These are phyloP conservation scores for Mycena polygramma DNA, from an alignment of 768 basidiomycete species.

Conservation along the genomic window DNA sequence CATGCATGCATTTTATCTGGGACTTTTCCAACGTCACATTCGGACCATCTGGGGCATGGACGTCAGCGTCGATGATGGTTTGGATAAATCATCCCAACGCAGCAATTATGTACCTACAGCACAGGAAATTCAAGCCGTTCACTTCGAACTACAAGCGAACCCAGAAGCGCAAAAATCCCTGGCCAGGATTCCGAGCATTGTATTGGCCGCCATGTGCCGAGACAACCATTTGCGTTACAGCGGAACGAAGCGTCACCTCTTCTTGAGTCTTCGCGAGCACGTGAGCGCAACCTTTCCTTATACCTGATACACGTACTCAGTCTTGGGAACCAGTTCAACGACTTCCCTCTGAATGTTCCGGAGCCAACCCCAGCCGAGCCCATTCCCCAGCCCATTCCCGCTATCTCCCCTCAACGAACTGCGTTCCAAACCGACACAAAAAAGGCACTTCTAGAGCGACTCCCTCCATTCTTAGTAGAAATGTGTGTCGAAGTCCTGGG, in stretches of 20 bases:
- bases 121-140: slow-evolving; percentile 16
- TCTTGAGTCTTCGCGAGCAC: slow-evolving; percentile 15
- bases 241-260: slow-evolving; percentile 15
- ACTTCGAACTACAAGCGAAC: slow-evolving; percentile 9
- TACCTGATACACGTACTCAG: neutral
- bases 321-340: neutral
- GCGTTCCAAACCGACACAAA: slow-evolving; percentile 9
- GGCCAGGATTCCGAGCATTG: neutral
- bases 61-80: slow-evolving; percentile 37
- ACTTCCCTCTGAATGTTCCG: neutral
- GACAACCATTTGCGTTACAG: slow-evolving; percentile 16
- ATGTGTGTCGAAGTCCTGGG: slow-evolving; percentile 8
- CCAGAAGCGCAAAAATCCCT: neutral
- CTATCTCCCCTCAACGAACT: neutral
- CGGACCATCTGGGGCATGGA: slow-evolving; percentile 43
- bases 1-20: slow-evolving; percentile 48
- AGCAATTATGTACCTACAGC: slow-evolving; percentile 2
- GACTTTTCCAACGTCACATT: slow-evolving; percentile 35
- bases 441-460: neutral
- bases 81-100: slow-evolving; percentile 29
- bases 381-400: neutral
- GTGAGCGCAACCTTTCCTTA: neutral
- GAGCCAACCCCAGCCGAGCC: neutral
- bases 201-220: slow-evolving; percentile 12
- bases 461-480: neutral